Base-by-base conservation (phyloP, 345 rosid genomes). In the Salix suchowensis region DNA sequence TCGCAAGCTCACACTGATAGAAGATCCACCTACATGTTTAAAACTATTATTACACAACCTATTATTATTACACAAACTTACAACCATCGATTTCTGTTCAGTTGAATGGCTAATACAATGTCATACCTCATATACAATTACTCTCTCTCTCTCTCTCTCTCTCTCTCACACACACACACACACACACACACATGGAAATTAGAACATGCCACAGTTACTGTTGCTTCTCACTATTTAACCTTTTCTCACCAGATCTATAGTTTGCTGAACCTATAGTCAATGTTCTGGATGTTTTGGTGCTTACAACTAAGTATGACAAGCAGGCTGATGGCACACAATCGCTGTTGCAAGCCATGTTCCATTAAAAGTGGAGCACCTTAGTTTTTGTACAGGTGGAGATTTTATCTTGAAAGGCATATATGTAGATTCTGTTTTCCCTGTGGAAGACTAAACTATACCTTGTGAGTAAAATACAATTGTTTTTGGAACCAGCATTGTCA, bases 311-410 rank as follows among this genome's bases (percentile, higher is more conserved):
- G 64, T 44, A 67, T 80, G 44, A 67, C 70, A 61, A 81, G 82
- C 85, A 87, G 89, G 86, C 85, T 67, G 85, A 87, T 55, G 78
- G 74, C 65, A 52, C 83, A 13, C 82, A 87, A 77, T 77, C 69
- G 2, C 48, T 81, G 42, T 73, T 89, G 72, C 86, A 78, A 77
- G 44, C 26, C n/a, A 54, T 85, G 62, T 76, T 87, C 55, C 83
- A 70, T 66, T 87, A 87, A 2, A 80, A 80, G 44, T 87, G 89
- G 90, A 83, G 89, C 44, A 86, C 88, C 23, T 77, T 87, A 50
- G 81, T 75, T 21, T 85, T 86, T 77, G 92, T 89, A 62, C 54
- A 84, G 68, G 76, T 85, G 44, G 86, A 76, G 84, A 89, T 89
- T 36, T 32, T 87, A 58, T 87, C 82, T 65, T 76, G 80, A 84